Base-by-base conservation (phyloP, 148 eudicot species). In the Dysphania ambrosioides region DNA sequence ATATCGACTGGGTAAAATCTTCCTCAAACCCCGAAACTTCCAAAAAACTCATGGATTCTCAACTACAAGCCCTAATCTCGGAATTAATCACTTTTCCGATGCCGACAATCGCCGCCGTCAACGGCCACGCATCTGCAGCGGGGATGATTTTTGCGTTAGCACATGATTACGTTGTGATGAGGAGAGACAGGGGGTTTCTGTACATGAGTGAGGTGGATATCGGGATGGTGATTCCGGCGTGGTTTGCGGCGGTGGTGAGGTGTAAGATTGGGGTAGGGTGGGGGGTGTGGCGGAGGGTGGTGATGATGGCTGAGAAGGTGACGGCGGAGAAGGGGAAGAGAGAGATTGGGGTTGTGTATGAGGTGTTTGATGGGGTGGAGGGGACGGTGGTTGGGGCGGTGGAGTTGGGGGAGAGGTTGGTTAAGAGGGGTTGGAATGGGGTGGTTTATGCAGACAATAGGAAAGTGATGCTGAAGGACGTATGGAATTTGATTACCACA, bases 101-200 rank as follows among this genome's bases (percentile, higher is more conserved):
- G 82, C 93, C 93, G 12, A 89, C 93, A 3, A 83, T 89, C 73
- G 88, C 90, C 36, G 86, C 87, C 72, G 75, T 89, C 59, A 82
- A 83, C 49, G 90, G 90, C 57, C 90, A 89, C 77, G 93, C 93
- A 23, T 66, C 85, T 12, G 90, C 87, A 26, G 87, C 72, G 21
- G 93, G 93, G 3, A 49, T 80, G 32, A 44, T 85, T 27, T 30
- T 89, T 16, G 88, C 87, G 2, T 68, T 89, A 4, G 27, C 85
- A 56, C 88, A 87, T 30, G 88, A 89, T 56, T 89, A 82, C 56
- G 53, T 87, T 4, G 7, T 83, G 26, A 89, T 89, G 90, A 44
- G 87, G 26, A 82, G 55, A 26, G 90, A 85, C 32, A 75, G 85
- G 10, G 90, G 90, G 70, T 80, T 71, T 24, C 63, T 89, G 8